Evolutionary conservation across 441 rosid genomes (phyloP).

Genomic region (Manihot esculenta): DNA sequence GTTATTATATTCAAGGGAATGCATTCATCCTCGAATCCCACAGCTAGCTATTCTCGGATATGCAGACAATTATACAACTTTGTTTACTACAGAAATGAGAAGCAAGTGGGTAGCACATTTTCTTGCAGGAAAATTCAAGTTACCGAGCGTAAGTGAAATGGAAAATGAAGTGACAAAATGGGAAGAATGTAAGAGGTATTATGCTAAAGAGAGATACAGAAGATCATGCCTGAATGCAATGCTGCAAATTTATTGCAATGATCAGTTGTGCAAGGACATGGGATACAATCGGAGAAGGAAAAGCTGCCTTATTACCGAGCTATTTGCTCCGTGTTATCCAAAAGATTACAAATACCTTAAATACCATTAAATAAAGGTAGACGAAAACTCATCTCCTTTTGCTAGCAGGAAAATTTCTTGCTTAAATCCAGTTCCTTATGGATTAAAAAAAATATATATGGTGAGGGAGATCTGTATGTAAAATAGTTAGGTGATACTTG

Average conservation of each 20-base stretch:
- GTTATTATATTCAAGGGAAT: constrained; percentile 31
- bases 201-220: constrained; percentile 22
- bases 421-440: too few relatives aligned
- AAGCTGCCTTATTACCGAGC: constrained; percentile 30
- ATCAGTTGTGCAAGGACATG: constrained; percentile 44
- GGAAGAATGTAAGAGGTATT: constrained; percentile 29
- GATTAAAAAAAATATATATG: too few relatives aligned
- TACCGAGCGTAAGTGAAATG: constrained; percentile 41
- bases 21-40: constrained; percentile 43
- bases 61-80: constrained; percentile 29
- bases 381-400: too few relatives aligned
- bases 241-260: constrained; percentile 41
- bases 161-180: constrained; percentile 31
- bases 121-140: constrained; percentile 33
- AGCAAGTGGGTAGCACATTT: constrained; percentile 41
- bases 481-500: too few relatives aligned
- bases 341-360: constrained; percentile 24
- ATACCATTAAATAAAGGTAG: neutral
- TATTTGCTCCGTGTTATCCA: constrained; percentile 32
- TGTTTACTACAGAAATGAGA: constrained; percentile 39
- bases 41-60: constrained; percentile 44
- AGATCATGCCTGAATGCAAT: constrained; percentile 26
- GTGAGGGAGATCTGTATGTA: too few relatives aligned
- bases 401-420: too few relatives aligned
- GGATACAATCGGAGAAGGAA: constrained; percentile 40